phyloP scores from a whole-genome alignment of 1,284 basidiomycete genomes.

The Leccinum pallidistipes region DNA sequence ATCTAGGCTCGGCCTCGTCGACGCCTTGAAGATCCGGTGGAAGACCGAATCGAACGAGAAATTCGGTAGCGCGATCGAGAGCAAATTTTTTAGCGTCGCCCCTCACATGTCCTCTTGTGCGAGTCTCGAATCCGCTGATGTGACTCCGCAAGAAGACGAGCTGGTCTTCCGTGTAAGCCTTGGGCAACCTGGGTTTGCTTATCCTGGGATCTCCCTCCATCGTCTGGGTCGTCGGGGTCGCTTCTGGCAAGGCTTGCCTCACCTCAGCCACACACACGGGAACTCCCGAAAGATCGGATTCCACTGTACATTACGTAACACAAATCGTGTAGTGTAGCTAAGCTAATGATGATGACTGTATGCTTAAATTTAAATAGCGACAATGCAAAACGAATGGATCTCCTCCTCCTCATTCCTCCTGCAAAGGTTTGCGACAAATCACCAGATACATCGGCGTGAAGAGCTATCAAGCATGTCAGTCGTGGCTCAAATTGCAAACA shows the following conservation, averaged over 20 bases:
- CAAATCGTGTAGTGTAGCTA: neutral
- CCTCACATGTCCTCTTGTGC: conserved; percentile 47
- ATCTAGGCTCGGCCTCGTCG: conserved; percentile 54
- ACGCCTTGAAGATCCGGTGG: conserved; percentile 50
- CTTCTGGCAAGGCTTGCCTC: neutral
- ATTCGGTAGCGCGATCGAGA: conserved; percentile 56
- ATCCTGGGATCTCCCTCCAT: conserved; percentile 37
- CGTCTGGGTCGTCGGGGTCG: conserved; percentile 11
- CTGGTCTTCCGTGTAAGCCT: conserved; percentile 51
- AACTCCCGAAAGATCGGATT: conserved; percentile 34
- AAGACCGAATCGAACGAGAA: conserved; percentile 54
- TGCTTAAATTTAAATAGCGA: neutral
- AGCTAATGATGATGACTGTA: too few relatives aligned
- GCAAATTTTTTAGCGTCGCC: conserved; percentile 66
- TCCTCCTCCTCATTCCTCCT: conserved; percentile 11
- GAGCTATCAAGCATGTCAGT: conserved; percentile 45
- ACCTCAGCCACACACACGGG: conserved; percentile 24
- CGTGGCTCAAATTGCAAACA: neutral
- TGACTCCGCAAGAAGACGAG: conserved; percentile 53
- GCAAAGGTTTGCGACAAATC: conserved; percentile 61
- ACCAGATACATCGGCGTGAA: conserved; percentile 84
- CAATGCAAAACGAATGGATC: neutral
- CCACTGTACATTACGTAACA: conserved; percentile 9
- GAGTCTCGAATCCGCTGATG: conserved; percentile 50
- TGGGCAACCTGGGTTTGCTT: conserved; percentile 56